Base-by-base conservation (phyloP, 257 asterid species). In the Primulina eburnea region DNA sequence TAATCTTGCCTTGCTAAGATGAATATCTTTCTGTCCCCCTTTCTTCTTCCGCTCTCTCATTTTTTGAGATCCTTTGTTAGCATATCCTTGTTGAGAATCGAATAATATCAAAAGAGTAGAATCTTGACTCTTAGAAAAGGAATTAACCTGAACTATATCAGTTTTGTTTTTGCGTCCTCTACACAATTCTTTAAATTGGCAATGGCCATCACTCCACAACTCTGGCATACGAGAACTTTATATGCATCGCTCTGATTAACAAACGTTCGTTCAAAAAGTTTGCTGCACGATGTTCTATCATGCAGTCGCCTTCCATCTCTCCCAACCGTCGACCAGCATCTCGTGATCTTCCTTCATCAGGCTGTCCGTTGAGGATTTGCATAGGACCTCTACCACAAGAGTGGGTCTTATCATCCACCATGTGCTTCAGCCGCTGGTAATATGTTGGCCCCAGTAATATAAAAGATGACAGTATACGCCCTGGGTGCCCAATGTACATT, bases 401-500 rank as follows among this genome's bases (percentile, higher is more conserved):
- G 67, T 74, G 76, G 81, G 80, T 66, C 56, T 90, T 90, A 80
- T 93, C 99, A 32, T 93, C 97, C 35, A 93, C 97, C 99, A 93
- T 93, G 59, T 93, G 99, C 87, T 93, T 93, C 81, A 90, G 82
- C 81, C 97, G 81, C 88, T 93, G 99, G 81, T 93, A 93, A 72
- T 93, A 93, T 2, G 99, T 93, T 57, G 97, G 99, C 9, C 99
- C 99, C 33, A 90, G 88, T 80, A 93, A 93, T 71, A 90, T 89
- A 88, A 92, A 90, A 5, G 97, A 82, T 2, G 87, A 26, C 12
- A 93, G 96, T 67, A 76, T 83, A 72, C 97, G 78, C 12, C 99
- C 99, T 0, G 99, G 90, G 70, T 93, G 99, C 12, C 99, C 99
- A 29, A 87, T 89, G 73, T 93, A 93, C 99, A 90, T 90, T 62